phyloP scores from a whole-genome alignment of 768 basidiomycete species.

The Termitomyces sp. region DNA sequence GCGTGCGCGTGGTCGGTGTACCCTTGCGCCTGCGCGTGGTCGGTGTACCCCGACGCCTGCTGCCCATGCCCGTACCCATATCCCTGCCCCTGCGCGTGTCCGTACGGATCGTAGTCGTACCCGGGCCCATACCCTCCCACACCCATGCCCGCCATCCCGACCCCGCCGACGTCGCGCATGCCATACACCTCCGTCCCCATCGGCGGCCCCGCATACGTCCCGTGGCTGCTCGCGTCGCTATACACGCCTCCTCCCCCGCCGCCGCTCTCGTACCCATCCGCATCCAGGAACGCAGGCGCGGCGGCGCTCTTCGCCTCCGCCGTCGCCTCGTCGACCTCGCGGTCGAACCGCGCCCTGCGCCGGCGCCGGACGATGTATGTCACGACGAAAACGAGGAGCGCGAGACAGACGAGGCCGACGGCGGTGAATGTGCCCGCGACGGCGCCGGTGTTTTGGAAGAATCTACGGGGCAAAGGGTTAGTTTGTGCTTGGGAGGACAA shows the following conservation, averaged over 20 bases:
- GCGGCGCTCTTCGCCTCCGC: constrained; percentile 42
- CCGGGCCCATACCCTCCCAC: too few species aligned
- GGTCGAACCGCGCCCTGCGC: constrained; percentile 60
- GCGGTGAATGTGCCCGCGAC: constrained; percentile 71
- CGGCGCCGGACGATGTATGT: constrained; percentile 59
- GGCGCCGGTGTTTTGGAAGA: too few species aligned
- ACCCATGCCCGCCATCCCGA: background rate
- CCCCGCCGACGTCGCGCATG: background rate
- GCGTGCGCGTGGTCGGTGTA: too few species aligned
- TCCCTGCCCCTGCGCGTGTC: rapidly evolving
- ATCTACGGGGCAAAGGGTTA: too few species aligned
- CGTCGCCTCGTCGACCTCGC: constrained; percentile 63
- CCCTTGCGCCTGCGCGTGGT: too few species aligned
- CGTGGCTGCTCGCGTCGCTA: background rate
- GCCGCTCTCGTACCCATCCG: constrained; percentile 29
- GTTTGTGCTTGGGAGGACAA: too few species aligned
- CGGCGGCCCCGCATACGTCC: background rate
- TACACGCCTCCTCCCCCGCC: background rate
- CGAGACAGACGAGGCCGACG: constrained; percentile 58
- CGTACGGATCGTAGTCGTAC: background rate
- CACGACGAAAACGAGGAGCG: constrained; percentile 43
- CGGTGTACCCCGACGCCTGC: background rate
- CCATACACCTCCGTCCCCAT: background rate
- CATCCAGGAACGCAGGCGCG: constrained; percentile 43
- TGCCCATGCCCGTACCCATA: background rate